A percentile compares a stretch with the other conserved stretches of the same genome.
phyloP scores from a whole-genome alignment of 2,329 filamentous ascomycete genomes.

The Neopestalotiopsis sp. region DNA sequence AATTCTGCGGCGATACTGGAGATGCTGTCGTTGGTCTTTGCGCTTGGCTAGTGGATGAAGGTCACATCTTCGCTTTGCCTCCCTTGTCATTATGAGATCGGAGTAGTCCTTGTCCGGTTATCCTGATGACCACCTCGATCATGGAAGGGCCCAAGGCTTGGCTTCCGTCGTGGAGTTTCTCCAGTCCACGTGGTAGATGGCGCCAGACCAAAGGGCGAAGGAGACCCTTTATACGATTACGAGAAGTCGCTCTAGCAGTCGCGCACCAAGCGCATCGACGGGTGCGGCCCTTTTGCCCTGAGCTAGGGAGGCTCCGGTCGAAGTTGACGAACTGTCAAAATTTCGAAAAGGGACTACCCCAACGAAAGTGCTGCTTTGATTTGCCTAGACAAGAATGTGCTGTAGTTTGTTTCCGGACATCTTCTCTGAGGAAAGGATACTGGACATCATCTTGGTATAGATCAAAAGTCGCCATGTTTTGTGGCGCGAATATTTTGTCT shows the following conservation, averaged over 20 bases:
- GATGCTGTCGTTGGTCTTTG: neutral
- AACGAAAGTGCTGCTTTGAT: too few species aligned
- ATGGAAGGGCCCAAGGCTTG: neutral
- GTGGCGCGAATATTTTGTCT: too few species aligned
- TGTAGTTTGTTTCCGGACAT: too few species aligned
- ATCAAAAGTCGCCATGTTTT: too few species aligned
- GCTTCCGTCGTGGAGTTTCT: neutral
- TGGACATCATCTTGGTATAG: too few species aligned
- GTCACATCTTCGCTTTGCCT: neutral
- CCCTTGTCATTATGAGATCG: neutral
- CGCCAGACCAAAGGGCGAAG: neutral
- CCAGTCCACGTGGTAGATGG: neutral
- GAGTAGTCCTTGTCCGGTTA: too few species aligned
- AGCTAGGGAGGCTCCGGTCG: neutral
- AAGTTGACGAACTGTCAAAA: too few species aligned
- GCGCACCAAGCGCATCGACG: neutral
- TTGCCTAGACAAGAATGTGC: too few species aligned
- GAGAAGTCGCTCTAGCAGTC: neutral
- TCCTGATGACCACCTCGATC: too few species aligned
- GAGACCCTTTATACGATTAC: neutral
- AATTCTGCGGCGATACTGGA: neutral
- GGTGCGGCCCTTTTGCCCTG: neutral
- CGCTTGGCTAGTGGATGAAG: neutral
- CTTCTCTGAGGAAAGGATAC: too few species aligned
- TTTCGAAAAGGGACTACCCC: too few species aligned